phyloP scores from a whole-genome alignment of 2,329 filamentous ascomycete genomes.

The Sporothrix humicola region DNA sequence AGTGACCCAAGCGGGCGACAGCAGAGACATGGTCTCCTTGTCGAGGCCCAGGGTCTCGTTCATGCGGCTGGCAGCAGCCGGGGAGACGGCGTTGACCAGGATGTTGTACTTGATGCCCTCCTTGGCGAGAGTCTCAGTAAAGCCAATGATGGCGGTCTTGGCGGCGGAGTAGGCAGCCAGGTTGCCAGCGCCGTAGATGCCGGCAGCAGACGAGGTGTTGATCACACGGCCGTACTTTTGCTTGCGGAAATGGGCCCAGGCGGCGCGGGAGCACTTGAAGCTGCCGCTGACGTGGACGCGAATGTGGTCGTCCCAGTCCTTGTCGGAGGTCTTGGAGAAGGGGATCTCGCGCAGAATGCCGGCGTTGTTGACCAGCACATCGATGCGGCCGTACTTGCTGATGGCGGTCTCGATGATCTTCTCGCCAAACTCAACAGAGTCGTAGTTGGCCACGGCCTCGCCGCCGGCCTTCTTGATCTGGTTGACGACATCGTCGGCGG shows the following conservation, averaged over 20 bases:
- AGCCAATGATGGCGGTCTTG: conserved; percentile 93
- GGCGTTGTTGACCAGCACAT: conserved; percentile 97
- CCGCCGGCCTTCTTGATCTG: conserved; percentile 87
- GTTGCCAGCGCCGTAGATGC: conserved; percentile 93
- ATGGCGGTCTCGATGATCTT: conserved; percentile 91
- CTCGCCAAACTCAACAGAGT: conserved; percentile 90
- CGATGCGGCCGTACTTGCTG: conserved; percentile 80
- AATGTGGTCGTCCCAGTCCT: conserved; percentile 95
- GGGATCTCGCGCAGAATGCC: conserved; percentile 93
- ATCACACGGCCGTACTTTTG: conserved; percentile 98
- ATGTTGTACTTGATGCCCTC: conserved; percentile 99
- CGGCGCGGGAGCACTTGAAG: conserved; percentile 93
- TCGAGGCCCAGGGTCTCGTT: conserved; percentile 88
- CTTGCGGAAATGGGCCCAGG: conserved; percentile 97
- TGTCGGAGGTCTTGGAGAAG: conserved; percentile 98
- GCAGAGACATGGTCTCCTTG: conserved; percentile 81
- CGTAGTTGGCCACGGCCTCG: conserved; percentile 97
- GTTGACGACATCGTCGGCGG: conserved; percentile 80
- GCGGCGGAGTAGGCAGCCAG: conserved; percentile 97
- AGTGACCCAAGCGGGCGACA: conserved; percentile 94
- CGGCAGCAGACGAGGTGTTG: conserved; percentile 95
- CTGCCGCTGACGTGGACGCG: conserved; percentile 90
- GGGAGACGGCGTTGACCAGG: conserved; percentile 89
- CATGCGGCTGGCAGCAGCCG: conserved; percentile 94
- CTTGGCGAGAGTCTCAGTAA: conserved; percentile 97